Base-by-base conservation (phyloP, 73 alveolate genomes). In the Paramecium bursaria region DNA sequence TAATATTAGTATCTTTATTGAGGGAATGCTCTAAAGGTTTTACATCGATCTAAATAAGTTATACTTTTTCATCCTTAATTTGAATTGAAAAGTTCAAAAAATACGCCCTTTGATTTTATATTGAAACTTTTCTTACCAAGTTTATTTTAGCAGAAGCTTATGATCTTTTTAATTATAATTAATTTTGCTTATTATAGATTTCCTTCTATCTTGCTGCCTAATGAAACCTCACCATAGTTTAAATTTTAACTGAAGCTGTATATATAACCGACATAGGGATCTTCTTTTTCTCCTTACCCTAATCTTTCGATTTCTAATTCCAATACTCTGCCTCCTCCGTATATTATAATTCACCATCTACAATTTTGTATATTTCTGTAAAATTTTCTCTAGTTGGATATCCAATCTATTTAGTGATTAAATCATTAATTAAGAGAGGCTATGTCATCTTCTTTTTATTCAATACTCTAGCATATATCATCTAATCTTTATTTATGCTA, bases 281-380 rank as follows among this genome's bases (percentile, higher is more conserved):
- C 21, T 67, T 4, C n/a, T 67, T 35, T 21, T 42, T 19, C n/a
- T 67, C 44, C 21, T 67, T 13, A 0, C 25, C 35, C 35, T 26
- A 22, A 5, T 31, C 82, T 15, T 2, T 1, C 13, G 33, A 53
- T n/a, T 67, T 67, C 0, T 67, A 25, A 6, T 25, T 42, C 82
- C 82, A 67, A 67, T 67, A 67, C 22, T 67, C 27, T 1, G 60
- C 82, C 22, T 67, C 82, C 44, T 67, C 82, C 19, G 82, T 67
- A 10, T 67, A 67, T 7, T 7, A 21, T n/a, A 67, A 2, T 13
- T 44, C 21, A 17, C 50, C 29, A 19, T 11, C 60, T 5, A 9
- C 3, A 4, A 67, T 67, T 42, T 67, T 21, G 7, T 67, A 67
- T 15, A 67, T 67, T 3, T 67, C 82, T 39, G 44, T 39, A 21